These are phyloP conservation scores for Euphorbia corollata DNA, from an alignment of 441 rosid species.

Conservation along the genomic window DNA sequence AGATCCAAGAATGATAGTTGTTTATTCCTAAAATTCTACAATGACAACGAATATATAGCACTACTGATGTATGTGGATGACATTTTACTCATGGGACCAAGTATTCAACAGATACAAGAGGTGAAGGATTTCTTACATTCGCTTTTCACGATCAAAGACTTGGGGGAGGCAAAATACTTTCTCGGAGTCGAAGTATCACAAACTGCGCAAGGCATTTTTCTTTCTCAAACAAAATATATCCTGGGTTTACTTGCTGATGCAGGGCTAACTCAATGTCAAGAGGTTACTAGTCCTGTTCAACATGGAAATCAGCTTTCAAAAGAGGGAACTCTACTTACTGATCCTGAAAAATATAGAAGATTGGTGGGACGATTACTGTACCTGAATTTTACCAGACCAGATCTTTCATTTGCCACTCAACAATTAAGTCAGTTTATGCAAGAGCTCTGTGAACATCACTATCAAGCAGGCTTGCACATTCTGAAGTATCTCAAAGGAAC, in stretches of 20 bases:
- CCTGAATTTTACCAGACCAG: neutral
- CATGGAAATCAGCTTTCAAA: neutral
- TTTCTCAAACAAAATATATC: neutral
- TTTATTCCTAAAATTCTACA: neutral
- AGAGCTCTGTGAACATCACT: no score
- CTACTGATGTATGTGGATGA: neutral
- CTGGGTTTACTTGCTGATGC: neutral
- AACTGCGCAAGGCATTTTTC: neutral
- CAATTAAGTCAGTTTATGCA: no score
- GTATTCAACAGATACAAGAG: neutral
- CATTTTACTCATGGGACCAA: neutral
- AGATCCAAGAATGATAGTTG: neutral
- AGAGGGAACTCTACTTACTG: neutral
- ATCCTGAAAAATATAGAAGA: neutral
- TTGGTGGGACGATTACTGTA: neutral
- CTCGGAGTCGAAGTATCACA: neutral
- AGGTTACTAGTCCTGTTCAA: neutral
- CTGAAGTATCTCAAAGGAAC: neutral
- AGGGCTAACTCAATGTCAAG: neutral
- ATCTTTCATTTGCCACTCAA: neutral
- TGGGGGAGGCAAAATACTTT: neutral
- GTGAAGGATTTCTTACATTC: neutral
- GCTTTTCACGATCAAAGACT: neutral
- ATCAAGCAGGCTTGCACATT: neutral
- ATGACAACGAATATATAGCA: neutral